A percentile compares a stretch with the other conserved stretches of the same genome.
Evolutionary conservation across 2,329 filamentous ascomycete species (phyloP).

Genomic region (Chaetomium sp.): DNA sequence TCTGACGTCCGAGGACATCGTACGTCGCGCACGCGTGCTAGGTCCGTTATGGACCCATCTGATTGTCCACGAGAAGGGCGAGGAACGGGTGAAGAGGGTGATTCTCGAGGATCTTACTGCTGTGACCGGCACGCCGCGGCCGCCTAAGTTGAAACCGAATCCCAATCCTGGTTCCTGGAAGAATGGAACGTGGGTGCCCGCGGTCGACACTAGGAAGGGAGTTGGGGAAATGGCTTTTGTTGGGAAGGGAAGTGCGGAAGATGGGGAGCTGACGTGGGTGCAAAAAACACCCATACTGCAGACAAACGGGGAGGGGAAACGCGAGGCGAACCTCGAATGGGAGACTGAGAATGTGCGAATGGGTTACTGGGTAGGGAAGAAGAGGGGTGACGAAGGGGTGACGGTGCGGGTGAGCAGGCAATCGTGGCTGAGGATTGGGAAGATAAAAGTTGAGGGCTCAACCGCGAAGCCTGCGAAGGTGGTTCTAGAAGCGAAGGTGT

Average conservation of each 20-base stretch:
- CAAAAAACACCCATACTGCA: neutral
- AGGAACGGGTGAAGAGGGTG: slow-evolving; percentile 27
- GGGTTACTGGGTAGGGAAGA: slow-evolving; percentile 9
- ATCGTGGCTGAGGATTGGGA: slow-evolving; percentile 25
- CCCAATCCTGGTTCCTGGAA: no score
- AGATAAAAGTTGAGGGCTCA: slow-evolving; percentile 33
- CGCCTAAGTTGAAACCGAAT: neutral
- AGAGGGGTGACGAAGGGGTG: neutral
- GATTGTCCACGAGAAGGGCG: neutral
- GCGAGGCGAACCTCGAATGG: neutral
- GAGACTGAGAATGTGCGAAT: neutral
- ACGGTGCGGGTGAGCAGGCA: slow-evolving; percentile 7
- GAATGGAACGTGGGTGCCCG: no score
- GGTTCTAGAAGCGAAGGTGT: slow-evolving; percentile 18
- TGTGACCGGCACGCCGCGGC: neutral
- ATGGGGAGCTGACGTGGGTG: neutral
- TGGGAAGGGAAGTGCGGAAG: neutral
- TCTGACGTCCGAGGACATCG: slow-evolving; percentile 36
- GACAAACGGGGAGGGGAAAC: neutral
- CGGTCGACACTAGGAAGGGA: neutral
- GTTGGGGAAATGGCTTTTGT: neutral
- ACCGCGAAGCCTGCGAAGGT: slow-evolving; percentile 24
- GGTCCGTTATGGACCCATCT: slow-evolving; percentile 52
- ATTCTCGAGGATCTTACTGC: slow-evolving; percentile 30
- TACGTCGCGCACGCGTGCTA: slow-evolving; percentile 29